Base-by-base conservation (phyloP, 2,329 filamentous ascomycete species). In the Pestalotiopsis sp. region DNA sequence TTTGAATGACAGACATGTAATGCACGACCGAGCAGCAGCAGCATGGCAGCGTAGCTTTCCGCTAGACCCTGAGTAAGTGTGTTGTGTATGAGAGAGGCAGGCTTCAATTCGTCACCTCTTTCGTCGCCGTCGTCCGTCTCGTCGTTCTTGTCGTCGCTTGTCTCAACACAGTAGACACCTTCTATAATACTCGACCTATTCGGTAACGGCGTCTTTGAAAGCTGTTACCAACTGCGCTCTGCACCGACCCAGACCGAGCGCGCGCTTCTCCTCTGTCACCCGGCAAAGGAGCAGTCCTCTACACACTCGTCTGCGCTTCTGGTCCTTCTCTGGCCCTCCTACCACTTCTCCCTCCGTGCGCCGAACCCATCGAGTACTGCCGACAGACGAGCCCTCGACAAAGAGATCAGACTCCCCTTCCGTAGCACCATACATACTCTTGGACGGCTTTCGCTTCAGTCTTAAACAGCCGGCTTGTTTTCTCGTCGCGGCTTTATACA, bases 391-490 rank as follows among this genome's bases (percentile, higher is more conserved):
- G 59, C 20, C 36, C n/a, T 20, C 59, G 36, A 38, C 57, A 27
- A 62, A 23, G 27, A 62, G 59, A 62, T 23, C 27, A 41, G 27
- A 62, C 27, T 41, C 36, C 17, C 45, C 45, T n/a, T 52, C 17
- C 45, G 20, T 52, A 52, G 45, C 38, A 38, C 59, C 23, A 25
- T 38, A 62, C 59, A 27, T 23, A 59, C 12, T 36, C 31, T 39
- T 14, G 59, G 59, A 36, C 59, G n/a, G n/a, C 61, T 12, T 52
- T 52, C 45, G 20, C 20, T 39, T 64, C 61, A 36, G 17, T 20
- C n/a, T 20, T 49, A 45, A 64, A 31, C 61, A 23, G 38, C 61
- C 38, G 61, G 61, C 61, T 64, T 64, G 61, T 64, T 64, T 64
- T 31, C 23, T 27, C 23, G 23, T 64, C 39, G 41, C 61, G 23